A percentile compares a stretch with the other conserved stretches of the same genome.
Evolutionary conservation across 129 eudicot species (phyloP).

Genomic region (Chrysanthemum seticuspe): DNA sequence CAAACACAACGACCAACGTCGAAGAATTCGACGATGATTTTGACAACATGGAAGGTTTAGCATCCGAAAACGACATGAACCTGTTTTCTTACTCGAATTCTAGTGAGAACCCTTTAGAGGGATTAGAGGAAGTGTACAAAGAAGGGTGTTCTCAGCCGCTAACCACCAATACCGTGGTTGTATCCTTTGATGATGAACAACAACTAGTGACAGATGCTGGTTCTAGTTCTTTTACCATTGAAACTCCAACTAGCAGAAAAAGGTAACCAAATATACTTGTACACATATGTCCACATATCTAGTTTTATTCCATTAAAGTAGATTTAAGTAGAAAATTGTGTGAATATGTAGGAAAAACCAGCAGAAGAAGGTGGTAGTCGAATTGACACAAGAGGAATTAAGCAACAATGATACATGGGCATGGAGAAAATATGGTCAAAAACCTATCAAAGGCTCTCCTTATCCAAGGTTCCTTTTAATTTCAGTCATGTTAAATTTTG

Average conservation of each 20-base stretch:
- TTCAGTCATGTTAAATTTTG: neutral
- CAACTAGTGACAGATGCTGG: constrained; percentile 7
- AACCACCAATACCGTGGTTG: constrained; percentile 17
- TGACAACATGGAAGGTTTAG: constrained; percentile 20
- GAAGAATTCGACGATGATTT: constrained; percentile 22
- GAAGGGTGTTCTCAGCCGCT: constrained; percentile 33
- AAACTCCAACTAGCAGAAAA: constrained; percentile 38
- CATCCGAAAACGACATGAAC: constrained; percentile 2
- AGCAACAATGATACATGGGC: constrained; percentile 70
- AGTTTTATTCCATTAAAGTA: neutral
- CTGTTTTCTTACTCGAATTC: constrained; percentile 19
- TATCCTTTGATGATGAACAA: constrained; percentile 22
- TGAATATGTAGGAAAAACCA: constrained; percentile 59
- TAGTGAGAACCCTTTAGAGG: constrained; percentile 24
- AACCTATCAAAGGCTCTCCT: constrained; percentile 85
- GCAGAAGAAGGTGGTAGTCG: constrained; percentile 50
- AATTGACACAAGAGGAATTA: constrained; percentile 72
- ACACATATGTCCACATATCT: neutral
- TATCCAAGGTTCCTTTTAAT: constrained; percentile 58
- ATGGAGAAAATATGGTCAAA: constrained; percentile 88
- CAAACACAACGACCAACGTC: constrained; percentile 7
- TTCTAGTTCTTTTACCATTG: constrained; percentile 16
- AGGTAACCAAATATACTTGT: constrained; percentile 29
- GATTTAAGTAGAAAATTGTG: neutral
- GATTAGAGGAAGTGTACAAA: constrained; percentile 48